Percentiles rank a stretch among this genome's conserved stretches.
Evolutionary conservation across 768 basidiomycete genomes (phyloP).

Genomic region (Lentinula raphanica): DNA sequence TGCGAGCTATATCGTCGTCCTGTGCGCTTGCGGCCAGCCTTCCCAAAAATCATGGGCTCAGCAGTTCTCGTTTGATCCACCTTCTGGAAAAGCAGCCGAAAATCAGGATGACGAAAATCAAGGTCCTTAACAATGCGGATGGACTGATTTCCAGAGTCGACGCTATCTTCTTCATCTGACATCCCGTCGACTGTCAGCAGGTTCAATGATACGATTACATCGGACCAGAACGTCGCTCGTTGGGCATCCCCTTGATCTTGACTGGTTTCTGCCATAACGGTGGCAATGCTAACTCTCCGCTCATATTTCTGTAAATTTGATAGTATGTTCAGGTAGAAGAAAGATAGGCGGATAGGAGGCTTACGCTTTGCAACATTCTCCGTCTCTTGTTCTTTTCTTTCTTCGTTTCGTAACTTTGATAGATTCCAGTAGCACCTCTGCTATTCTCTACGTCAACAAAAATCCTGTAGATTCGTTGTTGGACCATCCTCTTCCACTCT

Average conservation of each 20-base stretch:
- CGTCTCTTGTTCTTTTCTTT: no score
- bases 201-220: background rate
- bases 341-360: no score
- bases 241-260: background rate
- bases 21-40: background rate
- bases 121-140: background rate
- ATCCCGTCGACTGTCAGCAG: background rate
- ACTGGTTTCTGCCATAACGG: background rate
- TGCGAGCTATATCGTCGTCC: background rate
- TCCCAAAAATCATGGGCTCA: background rate
- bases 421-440: no score
- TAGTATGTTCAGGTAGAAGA: no score
- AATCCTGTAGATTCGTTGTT: no score
- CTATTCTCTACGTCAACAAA: no score
- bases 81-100: background rate
- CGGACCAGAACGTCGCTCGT: background rate
- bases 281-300: background rate
- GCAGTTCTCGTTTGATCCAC: background rate
- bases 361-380: no score
- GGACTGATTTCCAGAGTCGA: background rate
- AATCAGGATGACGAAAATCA: constrained; percentile 1
- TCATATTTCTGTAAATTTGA: background rate
- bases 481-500: no score
- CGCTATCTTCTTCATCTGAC: background rate
- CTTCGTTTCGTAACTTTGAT: no score